Evolutionary conservation across 164 flowering plant species (phyloP).

Genomic region (Brasenia schreberi): DNA sequence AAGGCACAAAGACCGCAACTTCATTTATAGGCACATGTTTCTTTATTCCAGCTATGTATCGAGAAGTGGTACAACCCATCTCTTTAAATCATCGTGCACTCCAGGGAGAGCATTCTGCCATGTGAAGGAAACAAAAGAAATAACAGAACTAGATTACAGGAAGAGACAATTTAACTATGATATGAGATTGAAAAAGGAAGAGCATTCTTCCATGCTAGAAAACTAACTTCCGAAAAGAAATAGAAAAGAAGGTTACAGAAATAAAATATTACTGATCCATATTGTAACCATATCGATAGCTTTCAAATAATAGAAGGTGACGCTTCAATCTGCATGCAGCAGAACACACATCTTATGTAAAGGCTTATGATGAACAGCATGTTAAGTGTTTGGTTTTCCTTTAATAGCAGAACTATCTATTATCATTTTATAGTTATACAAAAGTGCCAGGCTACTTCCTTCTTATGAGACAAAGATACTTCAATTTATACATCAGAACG

Average conservation of each 20-base stretch:
- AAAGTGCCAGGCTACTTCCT: too few species aligned
- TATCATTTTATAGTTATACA: too few species aligned
- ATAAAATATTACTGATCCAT: background rate
- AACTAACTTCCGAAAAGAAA: background rate
- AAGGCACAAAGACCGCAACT: conserved; percentile 51
- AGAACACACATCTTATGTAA: too few species aligned
- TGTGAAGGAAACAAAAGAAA: background rate
- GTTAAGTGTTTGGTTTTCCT: too few species aligned
- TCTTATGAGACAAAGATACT: too few species aligned
- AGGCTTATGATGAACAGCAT: too few species aligned
- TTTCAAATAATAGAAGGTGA: too few species aligned
- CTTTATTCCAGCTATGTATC: conserved; percentile 17
- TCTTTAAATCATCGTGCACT: background rate
- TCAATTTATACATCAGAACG: too few species aligned
- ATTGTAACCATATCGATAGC: background rate
- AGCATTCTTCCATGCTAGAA: too few species aligned
- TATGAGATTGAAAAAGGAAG: too few species aligned
- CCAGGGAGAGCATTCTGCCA: background rate
- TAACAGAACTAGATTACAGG: background rate
- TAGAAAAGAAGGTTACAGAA: background rate
- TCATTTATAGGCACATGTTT: conserved; percentile 46
- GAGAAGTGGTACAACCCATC: conserved; percentile 70
- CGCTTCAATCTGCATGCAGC: too few species aligned
- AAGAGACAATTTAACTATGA: background rate
- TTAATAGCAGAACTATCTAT: too few species aligned